Percentiles rank a stretch among this genome's conserved stretches.
These are phyloP conservation scores for Fulvia fulva DNA, from an alignment of 2,329 filamentous ascomycete species.

Conservation along the genomic window DNA sequence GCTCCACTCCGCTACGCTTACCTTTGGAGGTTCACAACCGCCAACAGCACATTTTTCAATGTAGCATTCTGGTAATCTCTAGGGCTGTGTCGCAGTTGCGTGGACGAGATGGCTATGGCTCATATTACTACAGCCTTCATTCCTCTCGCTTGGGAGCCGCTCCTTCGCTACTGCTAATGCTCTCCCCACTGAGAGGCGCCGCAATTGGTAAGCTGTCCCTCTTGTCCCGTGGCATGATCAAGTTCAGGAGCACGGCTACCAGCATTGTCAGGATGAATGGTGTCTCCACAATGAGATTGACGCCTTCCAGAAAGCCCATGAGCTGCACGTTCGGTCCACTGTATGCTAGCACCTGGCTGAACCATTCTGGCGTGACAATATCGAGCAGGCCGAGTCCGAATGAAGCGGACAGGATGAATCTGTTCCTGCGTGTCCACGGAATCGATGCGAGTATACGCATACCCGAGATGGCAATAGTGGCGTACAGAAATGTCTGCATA, in stretches of 20 bases:
- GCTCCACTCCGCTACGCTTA: no score
- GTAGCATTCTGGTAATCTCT: no score
- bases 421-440: slow-evolving; percentile 68
- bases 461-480: slow-evolving; percentile 69
- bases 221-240: slow-evolving; percentile 19
- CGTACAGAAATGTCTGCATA: slow-evolving; percentile 70
- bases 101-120: no score
- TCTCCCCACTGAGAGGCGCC: not conserved
- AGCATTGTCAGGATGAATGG: slow-evolving; percentile 21
- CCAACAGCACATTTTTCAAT: no score
- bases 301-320: slow-evolving; percentile 18
- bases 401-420: slow-evolving; percentile 60
- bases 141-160: not conserved
- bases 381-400: slow-evolving; percentile 19
- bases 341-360: slow-evolving; percentile 15
- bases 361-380: slow-evolving; percentile 19
- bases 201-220: not conserved
- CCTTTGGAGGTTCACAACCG: no score
- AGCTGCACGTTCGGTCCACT: slow-evolving; percentile 14
- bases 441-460: slow-evolving; percentile 68
- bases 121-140: not conserved
- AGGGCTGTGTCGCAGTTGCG: no score
- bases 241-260: slow-evolving; percentile 17
- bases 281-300: slow-evolving; percentile 21
- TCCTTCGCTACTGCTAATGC: not conserved